A percentile compares a stretch with the other conserved stretches of the same genome.
phyloP scores from a whole-genome alignment of 805 yeast species.

The Pichia phayaonensis region DNA sequence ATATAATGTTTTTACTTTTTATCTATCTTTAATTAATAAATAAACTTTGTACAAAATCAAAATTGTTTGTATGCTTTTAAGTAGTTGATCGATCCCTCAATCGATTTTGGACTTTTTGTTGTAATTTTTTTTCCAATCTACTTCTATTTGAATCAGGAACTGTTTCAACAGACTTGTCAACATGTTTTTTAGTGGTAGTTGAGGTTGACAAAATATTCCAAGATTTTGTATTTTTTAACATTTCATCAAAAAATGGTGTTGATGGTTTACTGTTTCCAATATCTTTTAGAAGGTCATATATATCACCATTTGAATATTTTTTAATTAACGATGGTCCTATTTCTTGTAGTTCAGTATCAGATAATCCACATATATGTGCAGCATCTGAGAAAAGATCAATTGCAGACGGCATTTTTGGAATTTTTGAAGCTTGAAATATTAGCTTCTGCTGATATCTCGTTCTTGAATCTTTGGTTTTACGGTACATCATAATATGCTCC shows the following conservation, averaged over 20 bases:
- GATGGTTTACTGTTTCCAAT: not conserved
- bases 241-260: conserved; percentile 1
- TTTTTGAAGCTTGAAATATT: not conserved
- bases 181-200: not conserved
- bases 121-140: conserved; percentile 41
- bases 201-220: conserved; percentile 2
- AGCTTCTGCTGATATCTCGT: not conserved
- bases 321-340: conserved; percentile 7
- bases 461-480: not conserved
- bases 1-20: not conserved
- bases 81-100: conserved; percentile 19
- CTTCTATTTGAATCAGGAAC: conserved; percentile 33
- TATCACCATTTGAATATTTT: conserved; percentile 9
- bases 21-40: not conserved
- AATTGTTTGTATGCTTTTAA: not conserved
- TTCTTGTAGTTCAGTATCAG: conserved; percentile 6
- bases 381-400: conserved; percentile 8
- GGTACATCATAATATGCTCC: conserved; percentile 5
- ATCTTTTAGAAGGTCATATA: not conserved
- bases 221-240: conserved; percentile 4
- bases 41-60: not conserved
- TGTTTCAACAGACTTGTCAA: not conserved
- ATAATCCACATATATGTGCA: conserved; percentile 8
- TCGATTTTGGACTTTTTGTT: conserved; percentile 33
- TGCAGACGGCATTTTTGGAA: conserved; percentile 8